Conservation (phyloP, 768 basidiomycete genomes). For the Lentinula detonsa region DNA sequence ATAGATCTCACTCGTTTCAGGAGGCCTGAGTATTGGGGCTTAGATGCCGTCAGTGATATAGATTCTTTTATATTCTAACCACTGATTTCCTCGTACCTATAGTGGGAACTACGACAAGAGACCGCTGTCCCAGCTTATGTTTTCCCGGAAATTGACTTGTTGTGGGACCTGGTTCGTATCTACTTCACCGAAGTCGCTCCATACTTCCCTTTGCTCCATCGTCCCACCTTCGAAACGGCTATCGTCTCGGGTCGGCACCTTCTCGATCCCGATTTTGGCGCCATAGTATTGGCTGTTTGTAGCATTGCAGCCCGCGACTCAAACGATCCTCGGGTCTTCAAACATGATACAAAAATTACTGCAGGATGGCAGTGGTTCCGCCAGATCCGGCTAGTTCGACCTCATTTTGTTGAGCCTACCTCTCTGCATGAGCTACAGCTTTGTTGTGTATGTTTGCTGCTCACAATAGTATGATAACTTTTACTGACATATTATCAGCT, state of each 20-base stretch:
- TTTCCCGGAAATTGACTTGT: slow-evolving; percentile 32
- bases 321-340: slow-evolving; percentile 37
- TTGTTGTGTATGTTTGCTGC: slow-evolving; percentile 23
- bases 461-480: not conserved
- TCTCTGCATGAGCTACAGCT: slow-evolving; percentile 33
- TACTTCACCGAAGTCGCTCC: slow-evolving; percentile 39
- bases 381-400: slow-evolving; percentile 27
- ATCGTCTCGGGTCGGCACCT: slow-evolving; percentile 11
- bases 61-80: not conserved
- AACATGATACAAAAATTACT: not conserved
- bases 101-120: not conserved
- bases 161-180: slow-evolving; percentile 32
- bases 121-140: not conserved
- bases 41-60: not conserved
- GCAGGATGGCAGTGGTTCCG: slow-evolving; percentile 30
- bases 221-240: slow-evolving; percentile 38
- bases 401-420: slow-evolving; percentile 24
- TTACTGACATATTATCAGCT: slow-evolving; percentile 4
- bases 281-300: slow-evolving; percentile 43
- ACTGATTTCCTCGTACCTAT: not conserved
- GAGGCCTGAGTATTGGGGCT: not conserved
- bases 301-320: slow-evolving; percentile 39
- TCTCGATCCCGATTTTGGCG: slow-evolving; percentile 23
- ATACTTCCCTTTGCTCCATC: slow-evolving; percentile 43
- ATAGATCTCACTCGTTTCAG: not conserved